Base-by-base conservation (phyloP, 2,329 filamentous ascomycete genomes). In the Fusarium cicatricum region DNA sequence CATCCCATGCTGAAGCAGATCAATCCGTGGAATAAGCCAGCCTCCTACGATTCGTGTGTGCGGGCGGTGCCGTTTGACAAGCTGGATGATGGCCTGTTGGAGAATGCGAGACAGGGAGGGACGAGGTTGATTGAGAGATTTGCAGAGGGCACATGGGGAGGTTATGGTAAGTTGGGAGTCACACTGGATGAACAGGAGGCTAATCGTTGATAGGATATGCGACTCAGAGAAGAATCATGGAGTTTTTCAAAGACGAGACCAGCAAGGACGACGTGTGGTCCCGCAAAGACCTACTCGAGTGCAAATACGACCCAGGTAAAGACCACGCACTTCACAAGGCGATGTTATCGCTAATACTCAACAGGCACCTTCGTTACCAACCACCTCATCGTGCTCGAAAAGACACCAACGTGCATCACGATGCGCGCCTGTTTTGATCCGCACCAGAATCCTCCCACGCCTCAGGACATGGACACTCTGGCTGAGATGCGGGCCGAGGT, bases 1-100 rank as follows among this genome's bases (percentile, higher is more conserved):
- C 60, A 67, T 29, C 38, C 65, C 0, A 14, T 64, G 1, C 21
- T 67, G 2, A 58, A 51, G 21, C 39, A 62, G 15, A 56, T 51
- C 0, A 67, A 67, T 14, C 64, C 62, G 1, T 61, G 59, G 51
- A 56, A 67, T 7, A 67, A 67, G 9, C 59, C 65, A 0, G 40
- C 34, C 0, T 62, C 60, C 1, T 33, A 56, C 6, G 65, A 67
- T 16, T 67, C 58, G 1, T 64, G 62, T 2, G 62, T 67, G 8
- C 52, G 60, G 3, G 54, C 48, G 4, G 49, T 66, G 1, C 38
- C 60, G 1, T 60, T 64, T 5, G 29, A 45, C 0, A 41, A 48
- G 6, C 12, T 68, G 0, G 47, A 54, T 8, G 34, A 29, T 2
- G 23, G 29, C 1, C 17, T 68, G 2, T 7, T 66, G 2, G 38